Evolutionary conservation across 2,329 filamentous ascomycete genomes (phyloP), one percentile per base, ranked within the genome.

Genomic region (Diaporthe australafricana): DNA sequence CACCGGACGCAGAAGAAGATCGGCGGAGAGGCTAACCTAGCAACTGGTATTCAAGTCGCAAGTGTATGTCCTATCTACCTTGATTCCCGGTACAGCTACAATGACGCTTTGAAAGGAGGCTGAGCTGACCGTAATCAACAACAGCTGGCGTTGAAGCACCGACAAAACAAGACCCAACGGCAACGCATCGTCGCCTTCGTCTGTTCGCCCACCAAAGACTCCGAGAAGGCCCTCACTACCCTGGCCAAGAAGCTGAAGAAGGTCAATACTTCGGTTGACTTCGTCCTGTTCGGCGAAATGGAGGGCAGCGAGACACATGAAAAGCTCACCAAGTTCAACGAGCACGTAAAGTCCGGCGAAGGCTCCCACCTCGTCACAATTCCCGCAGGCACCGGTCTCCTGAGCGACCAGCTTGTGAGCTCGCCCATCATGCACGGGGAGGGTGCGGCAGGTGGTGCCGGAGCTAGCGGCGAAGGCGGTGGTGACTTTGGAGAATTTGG

Each of bases 201-300:
- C 75, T 99, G 96, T 88, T 98, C 95, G 52, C 93, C 95, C 35
- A 92, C 98, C 79, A 89, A 91, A 74, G 96, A 99, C 80, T 92
- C 94, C 75, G 93, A 98, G 83, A 96, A 96, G 85, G 91, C 93
- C 68, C 90, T 99, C 65, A 89, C 95, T 74, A 94, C 94, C 80
- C 89, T 99, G 38, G 95, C 96, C 55, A 97, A 96, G 87, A 97
- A 96, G 86, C 97, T 98, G 95, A 98, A 98, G 91, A 99, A 99
- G 89, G 93, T 92, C 83, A 96, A 94, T 79, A 94, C 98, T 73
- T 94, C 92, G 74, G 94, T 99, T 80, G 96, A 99, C 83, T 96
- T 99, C 79, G 90, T 99, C 74, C 91, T 96, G 57, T 99, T 99
- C 78, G 96, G 96, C 76, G 96, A 99, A 78, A 89, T 98, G 68